Base-by-base conservation (phyloP, 768 basidiomycete genomes). In the Trametopsis cervina region DNA sequence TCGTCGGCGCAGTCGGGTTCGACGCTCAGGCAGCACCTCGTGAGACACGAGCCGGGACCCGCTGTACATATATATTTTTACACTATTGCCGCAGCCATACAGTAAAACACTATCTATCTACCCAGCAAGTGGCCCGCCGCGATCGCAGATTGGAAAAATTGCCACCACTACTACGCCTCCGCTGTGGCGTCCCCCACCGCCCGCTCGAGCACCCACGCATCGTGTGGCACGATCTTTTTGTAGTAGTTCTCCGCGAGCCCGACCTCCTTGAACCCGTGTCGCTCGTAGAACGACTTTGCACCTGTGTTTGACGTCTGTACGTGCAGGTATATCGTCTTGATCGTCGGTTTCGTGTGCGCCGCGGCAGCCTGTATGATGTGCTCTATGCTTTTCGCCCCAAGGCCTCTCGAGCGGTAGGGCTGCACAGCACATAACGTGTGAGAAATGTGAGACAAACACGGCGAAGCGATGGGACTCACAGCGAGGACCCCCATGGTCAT, bases 401-500 rank as follows among this genome's bases (percentile, higher is more conserved):
- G 64, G 37, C 76, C 76, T 59, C 85, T 75, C 26, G 83, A 86
- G 45, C 91, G 83, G 67, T 95, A 95, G 18, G 92, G 89, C 89
- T 92, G 57, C 29, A 7, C 29, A 33, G 29, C 29, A 33, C 7
- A 33, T 15, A 33, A 33, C 29, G 9, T 15, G 15, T 7, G 29
- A 7, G 44, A 44, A 48, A 42, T 42, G 47, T 40, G 44, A 53
- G 29, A 33, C 7, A 33, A 33, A 26, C 6, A 13, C 18, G 27
- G 36, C 21, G 21, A 17, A 20, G n/a, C n/a, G n/a, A n/a, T n/a
- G n/a, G 4, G 24, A 69, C 80, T 67, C 69, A 92, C 89, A 47
- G 89, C 89, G 47, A 94, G 80, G 53, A 94, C 69, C 38, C 90
- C 92, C 83, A 94, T 84, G 42, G 92, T 94, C 84, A 92, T 89